A percentile compares a stretch with the other conserved stretches of the same genome.
Evolutionary conservation across 495 filamentous ascomycete species (phyloP).

Genomic region (Clavariopsis aquatica): DNA sequence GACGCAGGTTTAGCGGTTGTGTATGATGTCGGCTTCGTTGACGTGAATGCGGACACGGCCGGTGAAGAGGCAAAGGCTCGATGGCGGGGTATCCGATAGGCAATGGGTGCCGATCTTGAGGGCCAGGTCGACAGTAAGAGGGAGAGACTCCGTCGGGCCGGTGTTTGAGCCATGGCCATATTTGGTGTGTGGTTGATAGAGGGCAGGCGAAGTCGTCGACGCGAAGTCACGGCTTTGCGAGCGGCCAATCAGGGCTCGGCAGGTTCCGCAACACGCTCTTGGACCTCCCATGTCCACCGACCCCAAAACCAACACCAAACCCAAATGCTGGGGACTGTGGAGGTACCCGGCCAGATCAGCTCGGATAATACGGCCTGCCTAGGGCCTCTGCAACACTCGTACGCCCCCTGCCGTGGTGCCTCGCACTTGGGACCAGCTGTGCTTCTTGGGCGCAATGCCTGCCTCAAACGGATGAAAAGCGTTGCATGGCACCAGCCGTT

Average conservation of each 20-base stretch:
- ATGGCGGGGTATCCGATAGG: slow-evolving; percentile 17
- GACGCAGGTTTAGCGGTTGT: too few relatives aligned
- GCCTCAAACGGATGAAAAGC: background rate
- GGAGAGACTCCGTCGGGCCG: slow-evolving; percentile 7
- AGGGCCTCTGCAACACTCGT: background rate
- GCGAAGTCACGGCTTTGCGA: background rate
- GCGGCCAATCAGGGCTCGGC: background rate
- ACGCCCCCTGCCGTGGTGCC: background rate
- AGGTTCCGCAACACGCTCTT: too few relatives aligned
- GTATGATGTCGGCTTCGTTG: slow-evolving; percentile 17
- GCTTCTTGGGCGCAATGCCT: background rate
- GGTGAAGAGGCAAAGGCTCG: slow-evolving; percentile 7
- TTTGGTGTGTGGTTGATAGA: background rate
- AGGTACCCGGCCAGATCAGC: background rate
- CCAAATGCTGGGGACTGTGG: background rate
- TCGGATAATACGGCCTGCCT: background rate
- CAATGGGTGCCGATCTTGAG: slow-evolving; percentile 15
- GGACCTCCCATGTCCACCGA: too few relatives aligned
- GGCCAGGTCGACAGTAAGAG: slow-evolving; percentile 4
- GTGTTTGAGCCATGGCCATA: slow-evolving; percentile 10
- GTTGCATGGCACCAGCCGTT: background rate
- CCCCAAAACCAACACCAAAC: background rate
- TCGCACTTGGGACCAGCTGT: background rate
- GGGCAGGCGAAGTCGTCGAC: background rate
- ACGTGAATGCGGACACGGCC: slow-evolving; percentile 25